phyloP scores from a whole-genome alignment of 2,329 filamentous ascomycete species.

The Emmonsiellopsis sp. region DNA sequence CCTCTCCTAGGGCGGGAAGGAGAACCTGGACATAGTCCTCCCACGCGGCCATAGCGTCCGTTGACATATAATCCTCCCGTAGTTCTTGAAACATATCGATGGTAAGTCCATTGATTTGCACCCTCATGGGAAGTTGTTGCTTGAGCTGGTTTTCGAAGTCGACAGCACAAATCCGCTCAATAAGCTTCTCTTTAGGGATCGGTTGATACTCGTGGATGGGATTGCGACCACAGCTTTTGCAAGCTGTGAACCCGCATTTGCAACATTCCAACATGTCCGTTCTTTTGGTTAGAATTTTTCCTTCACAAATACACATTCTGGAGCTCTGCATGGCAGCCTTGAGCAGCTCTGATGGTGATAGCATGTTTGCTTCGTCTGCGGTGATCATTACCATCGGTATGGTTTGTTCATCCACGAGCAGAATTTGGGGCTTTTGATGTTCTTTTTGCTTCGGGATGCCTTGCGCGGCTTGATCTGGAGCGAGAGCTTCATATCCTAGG shows the following conservation, averaged over 20 bases:
- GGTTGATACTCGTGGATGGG: constrained; percentile 40
- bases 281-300: constrained; percentile 28
- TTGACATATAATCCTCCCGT: neutral
- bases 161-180: constrained; percentile 28
- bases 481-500: constrained; percentile 21
- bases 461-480: constrained; percentile 9
- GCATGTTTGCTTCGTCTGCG: neutral
- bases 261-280: constrained; percentile 38
- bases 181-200: constrained; percentile 20
- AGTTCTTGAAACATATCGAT: constrained; percentile 15
- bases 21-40: constrained; percentile 5
- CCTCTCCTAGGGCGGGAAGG: constrained; percentile 19
- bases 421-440: neutral
- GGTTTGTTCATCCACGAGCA: constrained; percentile 4
- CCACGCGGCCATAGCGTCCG: constrained; percentile 7
- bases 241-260: constrained; percentile 47
- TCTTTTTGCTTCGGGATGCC: neutral
- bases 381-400: constrained; percentile 12
- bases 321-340: constrained; percentile 24
- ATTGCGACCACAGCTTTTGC: constrained; percentile 44
- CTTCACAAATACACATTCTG: constrained; percentile 51
- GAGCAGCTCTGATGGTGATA: constrained; percentile 14
- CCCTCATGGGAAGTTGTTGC: constrained; percentile 31
- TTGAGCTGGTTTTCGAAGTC: constrained; percentile 38
- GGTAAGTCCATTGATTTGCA: constrained; percentile 25